A percentile compares a stretch with the other conserved stretches of the same genome.
Conservation (phyloP, 306 rosid species). For the Pachyrhizus erosus region DNA sequence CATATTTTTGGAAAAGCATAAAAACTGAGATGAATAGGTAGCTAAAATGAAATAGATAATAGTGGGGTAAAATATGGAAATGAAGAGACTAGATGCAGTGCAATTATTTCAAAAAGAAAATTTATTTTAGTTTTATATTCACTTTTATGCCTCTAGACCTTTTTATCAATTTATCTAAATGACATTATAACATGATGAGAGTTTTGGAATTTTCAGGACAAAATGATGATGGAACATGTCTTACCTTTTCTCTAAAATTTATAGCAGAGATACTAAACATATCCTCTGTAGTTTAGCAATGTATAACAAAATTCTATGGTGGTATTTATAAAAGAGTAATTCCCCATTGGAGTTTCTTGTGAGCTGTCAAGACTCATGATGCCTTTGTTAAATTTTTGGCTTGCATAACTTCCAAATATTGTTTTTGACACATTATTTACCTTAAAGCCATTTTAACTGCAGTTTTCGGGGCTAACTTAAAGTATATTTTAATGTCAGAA, state of each 20-base stretch:
- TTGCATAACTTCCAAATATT: not conserved
- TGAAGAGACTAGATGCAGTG: not conserved
- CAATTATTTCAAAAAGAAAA: not conserved
- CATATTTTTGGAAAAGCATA: not conserved
- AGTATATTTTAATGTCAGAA: conserved; percentile 20
- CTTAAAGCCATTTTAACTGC: not conserved
- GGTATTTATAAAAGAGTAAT: not conserved
- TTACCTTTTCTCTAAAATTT: not conserved
- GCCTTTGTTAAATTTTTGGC: conserved; percentile 1
- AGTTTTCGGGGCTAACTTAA: not conserved
- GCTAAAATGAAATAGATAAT: conserved; percentile 16
- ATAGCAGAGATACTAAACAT: not conserved
- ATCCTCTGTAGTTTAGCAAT: not conserved
- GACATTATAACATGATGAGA: not conserved
- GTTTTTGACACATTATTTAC: not conserved
- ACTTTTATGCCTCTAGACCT: not conserved
- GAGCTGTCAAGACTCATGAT: not conserved
- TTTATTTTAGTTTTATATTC: not conserved
- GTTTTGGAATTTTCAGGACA: conserved; percentile 17
- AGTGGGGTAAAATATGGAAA: not conserved
- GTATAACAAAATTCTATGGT: conserved; percentile 18
- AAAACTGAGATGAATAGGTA: conserved; percentile 9
- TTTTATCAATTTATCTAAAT: not conserved
- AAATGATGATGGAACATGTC: not conserved
- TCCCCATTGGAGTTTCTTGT: not conserved